Conservation (phyloP, 768 basidiomycete genomes). For the Tulasnella sp. region DNA sequence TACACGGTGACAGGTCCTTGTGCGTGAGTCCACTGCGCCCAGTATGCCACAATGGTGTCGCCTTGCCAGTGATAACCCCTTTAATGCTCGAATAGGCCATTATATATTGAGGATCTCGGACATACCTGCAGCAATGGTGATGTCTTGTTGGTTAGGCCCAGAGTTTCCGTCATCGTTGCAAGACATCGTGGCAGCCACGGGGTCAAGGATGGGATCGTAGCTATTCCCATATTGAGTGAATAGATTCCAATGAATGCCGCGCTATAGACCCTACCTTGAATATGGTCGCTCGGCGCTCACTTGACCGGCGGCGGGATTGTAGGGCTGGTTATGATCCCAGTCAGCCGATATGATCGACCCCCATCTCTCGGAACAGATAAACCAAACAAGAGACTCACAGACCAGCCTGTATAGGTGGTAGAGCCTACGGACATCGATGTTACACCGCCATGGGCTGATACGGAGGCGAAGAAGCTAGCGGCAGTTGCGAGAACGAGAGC, state of each 20-base stretch:
- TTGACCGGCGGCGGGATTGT: constrained; percentile 11
- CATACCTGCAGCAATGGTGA: constrained; percentile 23
- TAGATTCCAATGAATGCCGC: background rate
- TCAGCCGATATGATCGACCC: background rate
- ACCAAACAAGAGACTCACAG: background rate
- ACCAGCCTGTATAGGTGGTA: constrained; percentile 24
- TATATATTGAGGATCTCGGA: background rate
- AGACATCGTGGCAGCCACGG: background rate
- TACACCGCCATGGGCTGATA: constrained; percentile 25
- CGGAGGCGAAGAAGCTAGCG: background rate
- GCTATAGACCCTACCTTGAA: background rate
- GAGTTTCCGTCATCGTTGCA: constrained; percentile 26
- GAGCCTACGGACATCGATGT: constrained; percentile 13
- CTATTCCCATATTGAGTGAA: background rate
- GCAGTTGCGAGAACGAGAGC: background rate
- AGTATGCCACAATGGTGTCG: constrained; percentile 22
- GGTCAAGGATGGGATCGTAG: background rate
- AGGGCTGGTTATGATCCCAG: background rate
- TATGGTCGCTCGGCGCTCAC: constrained; percentile 21
- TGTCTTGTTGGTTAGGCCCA: constrained; percentile 6
- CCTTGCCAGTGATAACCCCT: background rate
- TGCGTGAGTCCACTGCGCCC: constrained; percentile 28
- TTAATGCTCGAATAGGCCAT: background rate
- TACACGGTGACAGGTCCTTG: constrained; percentile 25
- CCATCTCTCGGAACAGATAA: background rate